Base-by-base conservation (phyloP, 805 yeast genomes). In the Metschnikowia sp. region DNA sequence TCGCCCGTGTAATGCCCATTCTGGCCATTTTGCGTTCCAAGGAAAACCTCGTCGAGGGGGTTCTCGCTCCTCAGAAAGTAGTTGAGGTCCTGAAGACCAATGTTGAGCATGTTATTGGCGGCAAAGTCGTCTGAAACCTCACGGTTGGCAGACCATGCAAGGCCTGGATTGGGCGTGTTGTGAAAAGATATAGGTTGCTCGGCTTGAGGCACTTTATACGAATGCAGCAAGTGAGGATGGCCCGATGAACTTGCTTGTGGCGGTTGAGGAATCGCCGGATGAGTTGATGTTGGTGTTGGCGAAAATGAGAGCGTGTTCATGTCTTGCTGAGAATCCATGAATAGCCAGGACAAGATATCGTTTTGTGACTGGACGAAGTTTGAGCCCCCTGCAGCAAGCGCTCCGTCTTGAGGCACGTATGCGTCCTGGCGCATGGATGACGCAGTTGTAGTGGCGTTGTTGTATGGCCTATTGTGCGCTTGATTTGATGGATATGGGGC, bases 301-400 rank as follows among this genome's bases (percentile, higher is more conserved):
- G 32, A n/a, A 3, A 44, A 30, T 10, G 44, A 37, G 7, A 9
- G 12, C n/a, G 29, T 19, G 36, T 26, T 41, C 36, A 40, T 8
- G 19, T 42, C 49, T 9, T 44, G 36, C 12, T 49, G 45, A 2
- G 49, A 42, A 18, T 51, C 54, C 45, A 42, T 41, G n/a, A 51
- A 48, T 10, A 72, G 54, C 76, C 76, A 71, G 22, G 72, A 65
- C 8, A 72, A 49, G 32, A 72, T 68, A 47, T 71, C 75, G 39
- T 59, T 66, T 39, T 68, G 73, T 8, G 62, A 55, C 30, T 67
- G 74, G 10, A 66, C 36, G 15, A 38, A 29, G 15, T 32, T 36
- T 18, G 13, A 18, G 15, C 45, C 36, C 10, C 31, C 32, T 8
- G 28, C 9, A 10, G 12, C 22, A 22, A 22, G 2, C 22, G 22